Evolutionary conservation across 2,329 filamentous ascomycete species (phyloP).

Genomic region (Diplocarpon mali): DNA sequence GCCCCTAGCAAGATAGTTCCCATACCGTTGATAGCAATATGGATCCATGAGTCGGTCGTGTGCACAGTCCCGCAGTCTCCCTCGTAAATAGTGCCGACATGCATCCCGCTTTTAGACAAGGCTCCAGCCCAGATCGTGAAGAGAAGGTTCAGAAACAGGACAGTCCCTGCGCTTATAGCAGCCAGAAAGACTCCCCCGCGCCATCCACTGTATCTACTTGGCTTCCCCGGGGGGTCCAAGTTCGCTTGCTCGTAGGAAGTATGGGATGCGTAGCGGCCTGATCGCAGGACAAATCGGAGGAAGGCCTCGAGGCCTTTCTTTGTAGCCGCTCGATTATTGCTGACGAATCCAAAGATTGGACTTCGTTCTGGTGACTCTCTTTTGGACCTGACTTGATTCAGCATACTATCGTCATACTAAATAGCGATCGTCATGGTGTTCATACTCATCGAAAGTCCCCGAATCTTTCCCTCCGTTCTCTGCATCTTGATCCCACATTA

Average conservation of each 20-base stretch:
- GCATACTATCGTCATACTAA: not conserved
- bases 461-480: not conserved
- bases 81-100: conserved; percentile 11
- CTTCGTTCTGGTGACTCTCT: not conserved
- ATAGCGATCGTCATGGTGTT: not conserved
- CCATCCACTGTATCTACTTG: conserved; percentile 9
- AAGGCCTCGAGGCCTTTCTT: conserved; percentile 7
- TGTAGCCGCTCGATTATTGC: not conserved
- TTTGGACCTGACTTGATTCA: conserved; percentile 2
- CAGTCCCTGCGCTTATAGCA: conserved; percentile 3
- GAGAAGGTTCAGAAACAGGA: conserved; percentile 12
- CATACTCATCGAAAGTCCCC: conserved; percentile 2
- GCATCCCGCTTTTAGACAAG: conserved; percentile 4
- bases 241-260: conserved; percentile 9
- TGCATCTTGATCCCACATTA: conserved; percentile 2
- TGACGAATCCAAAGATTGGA: not conserved
- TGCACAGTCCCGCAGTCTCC: conserved; percentile 12
- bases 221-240: not conserved
- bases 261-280: conserved; percentile 13
- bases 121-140: conserved; percentile 15
- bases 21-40: conserved; percentile 38
- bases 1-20: conserved; percentile 35
- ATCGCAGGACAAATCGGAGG: conserved; percentile 11
- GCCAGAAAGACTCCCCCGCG: conserved; percentile 11
- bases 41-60: conserved; percentile 23